phyloP scores from a whole-genome alignment of 495 filamentous ascomycete genomes.

The Niebla homalea region DNA sequence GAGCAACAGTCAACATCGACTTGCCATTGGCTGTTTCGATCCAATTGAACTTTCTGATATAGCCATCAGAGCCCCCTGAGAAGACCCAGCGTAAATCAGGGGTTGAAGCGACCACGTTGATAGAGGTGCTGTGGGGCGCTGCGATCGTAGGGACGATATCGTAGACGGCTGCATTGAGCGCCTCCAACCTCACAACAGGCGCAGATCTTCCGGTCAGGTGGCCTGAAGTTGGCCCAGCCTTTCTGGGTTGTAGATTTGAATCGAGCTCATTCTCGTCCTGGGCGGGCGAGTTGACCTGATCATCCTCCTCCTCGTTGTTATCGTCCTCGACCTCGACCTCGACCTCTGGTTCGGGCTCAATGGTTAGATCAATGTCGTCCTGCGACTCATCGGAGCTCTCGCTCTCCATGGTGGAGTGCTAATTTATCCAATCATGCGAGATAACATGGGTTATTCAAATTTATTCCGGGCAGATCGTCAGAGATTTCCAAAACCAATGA shows the following conservation, averaged over 20 bases:
- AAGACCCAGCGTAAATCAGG: slow-evolving; percentile 95
- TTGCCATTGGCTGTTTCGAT: slow-evolving; percentile 90
- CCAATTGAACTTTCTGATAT: slow-evolving; percentile 92
- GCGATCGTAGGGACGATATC: slow-evolving; percentile 96
- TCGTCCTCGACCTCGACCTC: slow-evolving; percentile 41
- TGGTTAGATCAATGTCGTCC: background rate
- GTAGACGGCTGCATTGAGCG: slow-evolving; percentile 69
- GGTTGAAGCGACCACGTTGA: slow-evolving; percentile 84
- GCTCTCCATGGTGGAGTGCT: no score
- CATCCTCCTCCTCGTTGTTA: slow-evolving; percentile 45
- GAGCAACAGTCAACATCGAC: slow-evolving; percentile 83
- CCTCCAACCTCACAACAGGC: slow-evolving; percentile 65
- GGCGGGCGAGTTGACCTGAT: slow-evolving; percentile 29
- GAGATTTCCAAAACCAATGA: no score
- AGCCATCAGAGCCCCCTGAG: slow-evolving; percentile 85
- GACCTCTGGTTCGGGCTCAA: slow-evolving; percentile 21
- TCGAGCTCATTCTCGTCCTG: background rate
- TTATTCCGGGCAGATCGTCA: no score
- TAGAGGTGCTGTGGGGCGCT: slow-evolving; percentile 86
- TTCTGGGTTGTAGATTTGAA: background rate
- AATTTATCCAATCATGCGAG: no score
- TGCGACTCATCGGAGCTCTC: no score
- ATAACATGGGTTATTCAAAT: no score
- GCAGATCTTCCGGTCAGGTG: slow-evolving; percentile 9
- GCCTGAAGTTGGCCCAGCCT: background rate